Percentiles rank a stretch among this genome's conserved stretches.
These are phyloP conservation scores for Lithospermum erythrorhizon DNA, from an alignment of 257 asterid genomes.

Conservation along the genomic window DNA sequence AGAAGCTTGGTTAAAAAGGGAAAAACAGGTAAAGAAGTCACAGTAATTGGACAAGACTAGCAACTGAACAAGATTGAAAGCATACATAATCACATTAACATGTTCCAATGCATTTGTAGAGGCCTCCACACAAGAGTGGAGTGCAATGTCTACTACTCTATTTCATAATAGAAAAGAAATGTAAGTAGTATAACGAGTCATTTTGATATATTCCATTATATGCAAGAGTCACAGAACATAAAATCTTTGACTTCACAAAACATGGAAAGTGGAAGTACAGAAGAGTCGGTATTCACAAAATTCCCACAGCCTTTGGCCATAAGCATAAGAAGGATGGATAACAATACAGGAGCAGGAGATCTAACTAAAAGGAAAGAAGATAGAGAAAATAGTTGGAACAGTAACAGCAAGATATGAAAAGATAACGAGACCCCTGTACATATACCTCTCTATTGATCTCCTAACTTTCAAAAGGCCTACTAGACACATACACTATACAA, in stretches of 20 bases:
- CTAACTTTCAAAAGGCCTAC: constrained; percentile 29
- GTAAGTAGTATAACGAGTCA: no score
- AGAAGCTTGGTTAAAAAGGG: no score
- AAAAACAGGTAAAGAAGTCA: background rate
- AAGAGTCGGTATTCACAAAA: constrained; percentile 38
- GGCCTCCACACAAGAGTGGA: no score
- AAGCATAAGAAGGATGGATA: constrained; percentile 25
- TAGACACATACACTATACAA: constrained; percentile 40
- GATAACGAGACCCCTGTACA: constrained; percentile 57
- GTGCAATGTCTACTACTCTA: no score
- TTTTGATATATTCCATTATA: no score
- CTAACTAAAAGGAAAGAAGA: constrained; percentile 2
- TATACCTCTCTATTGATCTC: constrained; percentile 47
- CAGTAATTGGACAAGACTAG: background rate
- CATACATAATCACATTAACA: constrained; percentile 9
- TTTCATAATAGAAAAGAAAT: no score
- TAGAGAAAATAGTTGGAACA: constrained; percentile 12
- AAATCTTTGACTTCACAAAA: no score
- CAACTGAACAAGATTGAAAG: constrained; percentile 1
- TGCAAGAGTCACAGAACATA: no score
- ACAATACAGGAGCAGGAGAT: constrained; percentile 19
- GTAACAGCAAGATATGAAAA: constrained; percentile 11
- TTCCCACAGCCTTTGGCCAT: constrained; percentile 75
- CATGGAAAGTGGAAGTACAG: no score
- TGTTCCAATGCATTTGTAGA: no score